Evolutionary conservation across 1,284 basidiomycete genomes (phyloP).

Genomic region (Thelephora terrestris): DNA sequence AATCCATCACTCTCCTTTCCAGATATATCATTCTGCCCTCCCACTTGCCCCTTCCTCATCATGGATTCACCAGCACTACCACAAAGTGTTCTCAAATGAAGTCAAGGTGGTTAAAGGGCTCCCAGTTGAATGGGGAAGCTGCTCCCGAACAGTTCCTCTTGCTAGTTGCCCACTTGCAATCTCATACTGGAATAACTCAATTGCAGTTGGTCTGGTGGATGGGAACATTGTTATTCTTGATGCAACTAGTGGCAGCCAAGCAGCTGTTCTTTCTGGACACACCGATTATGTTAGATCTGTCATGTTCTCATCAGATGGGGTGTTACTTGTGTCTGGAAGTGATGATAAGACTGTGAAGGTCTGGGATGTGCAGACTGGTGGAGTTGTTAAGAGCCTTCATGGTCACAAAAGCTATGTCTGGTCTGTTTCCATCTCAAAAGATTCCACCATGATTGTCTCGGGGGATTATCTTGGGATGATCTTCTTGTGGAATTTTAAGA

Average conservation of each 20-base stretch:
- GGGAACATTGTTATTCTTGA: background rate
- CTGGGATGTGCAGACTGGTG: no score
- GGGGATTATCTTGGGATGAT: background rate
- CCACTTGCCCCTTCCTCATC: background rate
- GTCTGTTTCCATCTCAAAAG: no score
- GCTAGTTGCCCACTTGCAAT: background rate
- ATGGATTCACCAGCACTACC: background rate
- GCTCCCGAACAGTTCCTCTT: background rate
- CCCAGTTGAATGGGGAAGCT: background rate
- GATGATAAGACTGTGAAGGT: no score
- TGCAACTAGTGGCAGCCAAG: background rate
- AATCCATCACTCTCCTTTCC: no score
- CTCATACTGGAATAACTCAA: background rate
- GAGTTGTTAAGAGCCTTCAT: no score
- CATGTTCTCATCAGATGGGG: slow-evolving; percentile 4
- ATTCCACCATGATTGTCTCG: background rate
- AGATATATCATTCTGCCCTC: background rate
- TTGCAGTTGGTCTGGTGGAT: background rate
- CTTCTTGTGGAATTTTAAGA: background rate
- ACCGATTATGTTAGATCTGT: slow-evolving; percentile 1
- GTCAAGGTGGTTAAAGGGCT: no score
- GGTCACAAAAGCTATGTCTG: no score
- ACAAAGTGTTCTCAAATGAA: background rate
- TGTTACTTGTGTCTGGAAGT: no score
- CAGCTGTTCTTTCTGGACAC: no score